Conservation (phyloP, 169 alveolate species). For the Neospora caninum region DNA sequence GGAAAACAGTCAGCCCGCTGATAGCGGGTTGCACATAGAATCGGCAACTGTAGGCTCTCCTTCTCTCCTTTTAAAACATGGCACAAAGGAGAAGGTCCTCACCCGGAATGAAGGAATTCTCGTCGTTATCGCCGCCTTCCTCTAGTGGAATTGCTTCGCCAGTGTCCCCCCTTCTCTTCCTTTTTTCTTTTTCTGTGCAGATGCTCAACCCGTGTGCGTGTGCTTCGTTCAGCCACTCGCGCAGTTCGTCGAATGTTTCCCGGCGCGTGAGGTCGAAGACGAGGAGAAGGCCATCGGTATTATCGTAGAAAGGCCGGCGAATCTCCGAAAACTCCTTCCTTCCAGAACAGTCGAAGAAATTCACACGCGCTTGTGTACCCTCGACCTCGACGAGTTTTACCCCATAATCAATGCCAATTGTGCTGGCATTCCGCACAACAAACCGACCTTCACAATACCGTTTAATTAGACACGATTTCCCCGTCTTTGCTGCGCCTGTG, state of each 20-base stretch:
- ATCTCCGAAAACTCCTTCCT: constrained; percentile 84
- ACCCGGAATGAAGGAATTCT: not conserved
- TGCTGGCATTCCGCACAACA: constrained; percentile 82
- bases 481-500: constrained; percentile 86
- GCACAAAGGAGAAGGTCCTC: not conserved
- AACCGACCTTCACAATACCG: constrained; percentile 91
- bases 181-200: not conserved
- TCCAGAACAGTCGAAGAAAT: constrained; percentile 89
- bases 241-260: constrained; percentile 78
- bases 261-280: constrained; percentile 84
- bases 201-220: constrained; percentile 78
- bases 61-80: too few species aligned
- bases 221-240: constrained; percentile 84
- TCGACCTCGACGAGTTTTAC: constrained; percentile 77
- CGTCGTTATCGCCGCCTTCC: not conserved
- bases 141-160: too few species aligned
- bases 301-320: constrained; percentile 83
- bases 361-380: constrained; percentile 66
- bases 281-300: constrained; percentile 83
- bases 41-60: too few species aligned
- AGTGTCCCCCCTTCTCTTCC: too few species aligned
- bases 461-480: constrained; percentile 88
- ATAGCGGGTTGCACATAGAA: too few species aligned
- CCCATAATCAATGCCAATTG: constrained; percentile 89
- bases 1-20: too few species aligned